Percentiles rank a stretch among this genome's conserved stretches.
These are phyloP conservation scores for Colletotrichum chlorophyti DNA, from an alignment of 2,329 filamentous ascomycete genomes.

Conservation along the genomic window DNA sequence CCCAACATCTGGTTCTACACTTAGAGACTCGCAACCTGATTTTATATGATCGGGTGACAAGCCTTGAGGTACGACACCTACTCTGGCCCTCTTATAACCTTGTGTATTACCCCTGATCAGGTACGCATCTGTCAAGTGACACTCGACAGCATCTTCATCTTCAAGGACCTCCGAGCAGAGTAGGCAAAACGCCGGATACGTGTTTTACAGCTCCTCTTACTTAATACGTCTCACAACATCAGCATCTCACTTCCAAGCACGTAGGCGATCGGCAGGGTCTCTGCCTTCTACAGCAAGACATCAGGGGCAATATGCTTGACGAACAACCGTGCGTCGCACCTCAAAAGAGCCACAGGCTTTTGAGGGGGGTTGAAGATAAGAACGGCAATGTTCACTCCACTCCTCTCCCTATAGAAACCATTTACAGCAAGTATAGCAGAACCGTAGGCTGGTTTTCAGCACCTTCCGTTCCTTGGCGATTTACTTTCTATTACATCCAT, in stretches of 20 bases:
- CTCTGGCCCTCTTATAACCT: too few relatives aligned
- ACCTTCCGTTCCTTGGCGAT: background rate
- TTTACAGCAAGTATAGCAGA: background rate
- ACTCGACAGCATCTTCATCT: background rate
- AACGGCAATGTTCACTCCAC: background rate
- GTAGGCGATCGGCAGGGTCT: background rate
- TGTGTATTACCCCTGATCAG: too few relatives aligned
- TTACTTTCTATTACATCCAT: background rate
- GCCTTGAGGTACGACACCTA: too few relatives aligned
- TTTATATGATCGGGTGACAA: too few relatives aligned
- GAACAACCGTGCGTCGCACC: background rate
- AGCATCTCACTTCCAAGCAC: background rate
- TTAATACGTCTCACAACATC: background rate
- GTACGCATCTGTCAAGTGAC: background rate
- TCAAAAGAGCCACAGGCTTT: background rate
- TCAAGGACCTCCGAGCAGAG: background rate
- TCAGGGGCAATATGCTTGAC: background rate
- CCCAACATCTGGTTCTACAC: too few relatives aligned
- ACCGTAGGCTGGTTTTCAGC: background rate
- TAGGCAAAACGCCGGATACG: background rate
- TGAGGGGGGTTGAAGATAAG: background rate
- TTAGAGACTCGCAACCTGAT: too few relatives aligned
- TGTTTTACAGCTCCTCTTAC: background rate
- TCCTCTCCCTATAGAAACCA: background rate
- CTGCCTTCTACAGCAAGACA: background rate